Conservation (phyloP, 1,284 basidiomycete species). For the Blastosporella zonata region DNA sequence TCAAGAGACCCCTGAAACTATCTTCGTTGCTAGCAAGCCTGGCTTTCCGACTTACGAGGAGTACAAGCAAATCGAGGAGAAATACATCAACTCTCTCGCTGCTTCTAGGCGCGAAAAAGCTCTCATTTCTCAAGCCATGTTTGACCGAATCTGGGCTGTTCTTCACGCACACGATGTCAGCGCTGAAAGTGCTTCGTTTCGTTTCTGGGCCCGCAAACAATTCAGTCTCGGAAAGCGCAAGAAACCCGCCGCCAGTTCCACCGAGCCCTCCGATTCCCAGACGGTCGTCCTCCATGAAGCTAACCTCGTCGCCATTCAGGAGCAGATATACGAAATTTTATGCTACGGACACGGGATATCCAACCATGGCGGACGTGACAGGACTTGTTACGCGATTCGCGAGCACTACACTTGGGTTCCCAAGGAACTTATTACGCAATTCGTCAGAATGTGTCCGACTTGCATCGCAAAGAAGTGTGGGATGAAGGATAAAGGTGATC, state of each 20-base stretch:
- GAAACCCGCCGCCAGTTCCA: slow-evolving; percentile 23
- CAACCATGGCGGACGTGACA: slow-evolving; percentile 76
- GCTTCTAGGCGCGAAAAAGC: slow-evolving; percentile 62
- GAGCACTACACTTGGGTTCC: slow-evolving; percentile 77
- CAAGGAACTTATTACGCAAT: slow-evolving; percentile 73
- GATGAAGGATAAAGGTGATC: slow-evolving; percentile 8
- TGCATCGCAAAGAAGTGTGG: slow-evolving; percentile 47
- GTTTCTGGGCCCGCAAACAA: slow-evolving; percentile 81
- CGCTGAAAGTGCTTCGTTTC: slow-evolving; percentile 60
- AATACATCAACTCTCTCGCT: slow-evolving; percentile 55
- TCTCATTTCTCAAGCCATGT: slow-evolving; percentile 64
- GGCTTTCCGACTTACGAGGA: slow-evolving; percentile 56
- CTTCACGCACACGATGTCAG: slow-evolving; percentile 47
- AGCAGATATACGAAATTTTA: slow-evolving; percentile 74
- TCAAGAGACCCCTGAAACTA: slow-evolving; percentile 1
- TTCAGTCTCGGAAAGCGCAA: slow-evolving; percentile 50
- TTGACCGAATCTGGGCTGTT: slow-evolving; percentile 67
- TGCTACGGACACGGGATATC: slow-evolving; percentile 65
- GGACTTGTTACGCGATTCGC: slow-evolving; percentile 59
- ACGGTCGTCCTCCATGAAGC: slow-evolving; percentile 59
- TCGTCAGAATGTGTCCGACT: slow-evolving; percentile 73
- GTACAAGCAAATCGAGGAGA: slow-evolving; percentile 52
- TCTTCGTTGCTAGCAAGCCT: slow-evolving; percentile 18
- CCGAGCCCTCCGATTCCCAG: slow-evolving; percentile 20
- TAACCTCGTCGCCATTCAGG: slow-evolving; percentile 67